Evolutionary conservation across 306 rosid species (phyloP), one percentile per base, ranked within the genome.

Genomic region (Vigna hirtella): DNA sequence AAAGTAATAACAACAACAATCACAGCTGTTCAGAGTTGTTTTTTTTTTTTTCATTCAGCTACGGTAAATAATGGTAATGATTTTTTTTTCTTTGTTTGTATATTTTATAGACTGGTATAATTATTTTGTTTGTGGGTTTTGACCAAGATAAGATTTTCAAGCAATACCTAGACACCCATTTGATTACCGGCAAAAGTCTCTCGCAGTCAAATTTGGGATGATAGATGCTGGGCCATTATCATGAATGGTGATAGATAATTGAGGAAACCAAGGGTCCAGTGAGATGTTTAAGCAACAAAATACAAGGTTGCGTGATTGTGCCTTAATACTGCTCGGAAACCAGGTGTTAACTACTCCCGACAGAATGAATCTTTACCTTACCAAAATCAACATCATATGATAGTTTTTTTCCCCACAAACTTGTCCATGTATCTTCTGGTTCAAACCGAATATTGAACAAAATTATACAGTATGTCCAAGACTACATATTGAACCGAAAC

Each of bases 261-360:
- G 81, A 81, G 82, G 82, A 78, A 79, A 79, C 26, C 75, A 34
- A 68, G 72, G 67, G 63, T n/a, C 49, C 17, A 34, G 49, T 14
- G 48, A 59, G 32, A 59, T 59, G 14, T 58, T 53, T 58, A 48
- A 70, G 69, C 68, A 53, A 77, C 75, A 74, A 69, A 63, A 61
- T n/a, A 66, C 53, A 50, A 76, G 36, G 38, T 16, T 74, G 67
- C 67, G 62, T 83, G 77, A 84, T 86, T 58, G 62, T 85, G 81
- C 58, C 82, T 64, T 59, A 45, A 57, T 43, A 9, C 38, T 69
- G 49, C 6, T 36, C 34, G 63, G 64, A 49, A 82, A 52, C 32
- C 15, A 70, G 52, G 81, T 66, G 72, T 7, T 52, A 66, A 49
- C 83, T 71, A 78, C 89, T 47, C 83, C 80, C 82, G 86, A 84